Percentiles rank a stretch among this genome's conserved stretches.
Evolutionary conservation across 805 yeast species (phyloP).

Genomic region (Kodamaea laetipori): DNA sequence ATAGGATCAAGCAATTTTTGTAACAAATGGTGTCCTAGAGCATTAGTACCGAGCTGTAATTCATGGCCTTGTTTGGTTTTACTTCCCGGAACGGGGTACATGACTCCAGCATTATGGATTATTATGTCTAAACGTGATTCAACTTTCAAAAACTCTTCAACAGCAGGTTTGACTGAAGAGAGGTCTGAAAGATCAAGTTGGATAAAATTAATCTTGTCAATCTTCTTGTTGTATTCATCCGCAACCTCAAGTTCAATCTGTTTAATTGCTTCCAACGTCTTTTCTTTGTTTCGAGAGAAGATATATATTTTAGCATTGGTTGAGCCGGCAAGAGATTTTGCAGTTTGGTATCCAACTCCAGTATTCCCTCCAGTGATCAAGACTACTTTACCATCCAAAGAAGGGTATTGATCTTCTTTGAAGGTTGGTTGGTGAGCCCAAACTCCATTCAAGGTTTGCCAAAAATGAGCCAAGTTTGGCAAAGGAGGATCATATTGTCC

Average conservation of each 20-base stretch:
- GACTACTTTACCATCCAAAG: constrained; percentile 38
- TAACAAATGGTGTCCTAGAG: constrained; percentile 47
- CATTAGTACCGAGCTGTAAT: constrained; percentile 48
- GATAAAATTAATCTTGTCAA: constrained; percentile 10
- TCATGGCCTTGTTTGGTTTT: constrained; percentile 48
- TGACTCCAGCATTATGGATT: constrained; percentile 32
- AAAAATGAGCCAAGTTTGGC: no score
- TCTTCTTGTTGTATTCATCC: constrained; percentile 19
- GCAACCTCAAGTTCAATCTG: constrained; percentile 26
- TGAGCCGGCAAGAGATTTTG: constrained; percentile 28
- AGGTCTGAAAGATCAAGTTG: constrained; percentile 14
- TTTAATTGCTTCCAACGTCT: constrained; percentile 30
- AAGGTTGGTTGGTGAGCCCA: constrained; percentile 21
- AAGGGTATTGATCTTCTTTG: constrained; percentile 36
- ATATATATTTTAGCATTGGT: constrained; percentile 37
- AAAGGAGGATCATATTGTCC: no score
- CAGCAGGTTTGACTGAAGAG: constrained; percentile 22
- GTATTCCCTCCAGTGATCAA: constrained; percentile 43
- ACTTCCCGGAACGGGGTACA: constrained; percentile 38
- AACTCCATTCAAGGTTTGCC: no score
- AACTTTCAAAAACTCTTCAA: constrained; percentile 21
- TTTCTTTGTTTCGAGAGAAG: constrained; percentile 37
- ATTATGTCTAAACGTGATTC: constrained; percentile 22
- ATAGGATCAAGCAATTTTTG: constrained; percentile 42
- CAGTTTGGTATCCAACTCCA: constrained; percentile 34